Evolutionary conservation across 352 stramenopile genomes (phyloP), one percentile per base, ranked within the genome.

Genomic region (Lagenidium sp.): DNA sequence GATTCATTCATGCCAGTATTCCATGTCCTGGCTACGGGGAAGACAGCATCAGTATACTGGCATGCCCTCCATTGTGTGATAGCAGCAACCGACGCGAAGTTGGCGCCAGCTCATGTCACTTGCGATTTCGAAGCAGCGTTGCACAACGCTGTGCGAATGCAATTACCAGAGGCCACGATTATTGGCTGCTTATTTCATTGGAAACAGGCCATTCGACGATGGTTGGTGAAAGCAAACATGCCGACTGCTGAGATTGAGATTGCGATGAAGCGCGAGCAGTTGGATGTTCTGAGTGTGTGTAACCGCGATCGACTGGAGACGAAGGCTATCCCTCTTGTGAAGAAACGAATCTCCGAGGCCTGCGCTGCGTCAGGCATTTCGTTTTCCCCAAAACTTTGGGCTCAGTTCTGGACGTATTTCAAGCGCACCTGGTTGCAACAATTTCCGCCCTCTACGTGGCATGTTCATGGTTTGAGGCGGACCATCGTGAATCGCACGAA

Each of bases 121-220:
- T 46, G 40, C 18, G 40, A 46, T 20, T 46, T 46, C 13, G 28
- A 46, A 19, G 18, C n/a, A 19, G 40, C 28, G 7, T 20, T 52
- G 6, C 19, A 23, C 13, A 37, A 35, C 25, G 36, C 42, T 26
- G 42, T 49, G 6, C 6, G 21, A 19, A 15, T 28, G 11, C 32
- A 45, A 16, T 52, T 44, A n/a, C 34, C n/a, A 4, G 23, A 29
- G 6, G 12, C 38, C 8, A 16, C 4, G 5, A 2, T 48, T 12
- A n/a, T 54, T 31, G 47, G 47, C 4, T 54, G 38, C 29, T 39
- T 54, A 3, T 54, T 54, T 30, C 47, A 54, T 20, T 47, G n/a
- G 16, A 54, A 54, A 38, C 37, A 54, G 21, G 47, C 47, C 16
- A 34, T 54, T 15, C 36, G 37, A 8, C 21, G 24, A 2, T 35